A percentile compares a stretch with the other conserved stretches of the same genome.
Evolutionary conservation across 352 stramenopile species (phyloP).

Genomic region (Pythium aristosporum): DNA sequence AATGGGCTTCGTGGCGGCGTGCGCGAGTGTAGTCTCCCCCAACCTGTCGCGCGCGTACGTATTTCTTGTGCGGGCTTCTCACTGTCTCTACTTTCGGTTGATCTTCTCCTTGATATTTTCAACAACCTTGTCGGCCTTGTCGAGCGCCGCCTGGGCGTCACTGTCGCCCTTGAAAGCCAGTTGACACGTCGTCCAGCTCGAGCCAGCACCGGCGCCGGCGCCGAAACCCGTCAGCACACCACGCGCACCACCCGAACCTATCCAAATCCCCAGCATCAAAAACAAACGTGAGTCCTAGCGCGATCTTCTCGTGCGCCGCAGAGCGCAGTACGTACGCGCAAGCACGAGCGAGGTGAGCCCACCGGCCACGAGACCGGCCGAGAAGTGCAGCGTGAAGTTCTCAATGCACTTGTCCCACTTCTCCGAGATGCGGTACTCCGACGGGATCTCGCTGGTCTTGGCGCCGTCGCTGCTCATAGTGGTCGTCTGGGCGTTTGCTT

Average conservation of each 20-base stretch:
- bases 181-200: constrained; percentile 86
- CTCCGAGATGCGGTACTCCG: constrained; percentile 88
- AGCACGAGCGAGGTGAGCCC: constrained; percentile 82
- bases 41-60: constrained; percentile 1
- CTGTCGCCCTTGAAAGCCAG: constrained; percentile 75
- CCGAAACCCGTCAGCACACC: constrained; percentile 71
- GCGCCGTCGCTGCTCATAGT: constrained; percentile 29
- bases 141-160: constrained; percentile 57
- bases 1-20: not conserved
- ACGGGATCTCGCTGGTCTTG: constrained; percentile 65
- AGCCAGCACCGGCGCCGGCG: constrained; percentile 64
- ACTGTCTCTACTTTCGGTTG: constrained; percentile 28
- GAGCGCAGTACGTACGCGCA: constrained; percentile 52
- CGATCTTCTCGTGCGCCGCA: not conserved
- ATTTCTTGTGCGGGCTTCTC: constrained; percentile 25
- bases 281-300: not conserved
- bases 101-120: constrained; percentile 69
- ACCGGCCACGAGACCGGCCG: constrained; percentile 72
- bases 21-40: not conserved
- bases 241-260: constrained; percentile 63
- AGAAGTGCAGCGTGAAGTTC: constrained; percentile 88
- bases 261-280: not conserved
- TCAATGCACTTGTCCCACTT: constrained; percentile 91
- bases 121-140: constrained; percentile 78
- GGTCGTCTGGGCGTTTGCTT: constrained; percentile 10